These are phyloP conservation scores for Dichotomocladium elegans DNA, from an alignment of 371 early-diverging fungal species.

Conservation along the genomic window DNA sequence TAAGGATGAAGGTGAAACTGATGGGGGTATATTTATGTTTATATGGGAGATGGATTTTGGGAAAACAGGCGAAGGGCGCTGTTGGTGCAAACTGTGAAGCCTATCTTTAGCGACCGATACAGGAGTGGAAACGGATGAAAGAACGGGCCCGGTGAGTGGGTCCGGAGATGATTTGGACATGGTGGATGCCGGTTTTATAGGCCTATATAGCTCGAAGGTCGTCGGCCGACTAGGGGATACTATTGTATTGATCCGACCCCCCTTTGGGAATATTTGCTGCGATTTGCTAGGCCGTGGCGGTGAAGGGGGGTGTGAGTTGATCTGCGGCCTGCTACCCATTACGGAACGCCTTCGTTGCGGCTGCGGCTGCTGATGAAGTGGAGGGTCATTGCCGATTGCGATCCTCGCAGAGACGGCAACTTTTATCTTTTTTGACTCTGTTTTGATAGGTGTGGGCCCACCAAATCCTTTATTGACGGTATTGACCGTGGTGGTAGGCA, in stretches of 20 bases:
- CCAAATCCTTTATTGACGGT: too few relatives aligned
- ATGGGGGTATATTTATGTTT: too few relatives aligned
- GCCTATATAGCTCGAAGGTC: too few relatives aligned
- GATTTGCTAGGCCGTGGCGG: neutral
- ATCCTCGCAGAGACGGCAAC: slow-evolving; percentile 9
- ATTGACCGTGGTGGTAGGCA: too few relatives aligned
- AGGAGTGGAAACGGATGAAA: slow-evolving; percentile 3
- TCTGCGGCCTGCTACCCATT: neutral
- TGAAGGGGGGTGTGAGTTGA: slow-evolving; percentile 12
- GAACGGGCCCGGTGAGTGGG: neutral
- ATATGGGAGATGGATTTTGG: too few relatives aligned
- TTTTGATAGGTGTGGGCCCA: too few relatives aligned
- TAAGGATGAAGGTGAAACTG: neutral
- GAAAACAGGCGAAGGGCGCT: neutral
- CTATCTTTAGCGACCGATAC: slow-evolving; percentile 1
- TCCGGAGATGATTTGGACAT: neutral
- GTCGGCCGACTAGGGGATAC: too few relatives aligned
- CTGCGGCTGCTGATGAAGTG: too few relatives aligned
- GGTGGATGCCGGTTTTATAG: too few relatives aligned
- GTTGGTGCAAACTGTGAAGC: neutral
- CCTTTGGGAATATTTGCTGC: neutral
- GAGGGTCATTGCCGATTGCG: neutral
- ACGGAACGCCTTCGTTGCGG: too few relatives aligned
- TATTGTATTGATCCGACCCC: neutral
- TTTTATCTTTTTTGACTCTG: slow-evolving; percentile 7